Evolutionary conservation across 1,284 basidiomycete genomes (phyloP).

Genomic region (Irpex lacteus): DNA sequence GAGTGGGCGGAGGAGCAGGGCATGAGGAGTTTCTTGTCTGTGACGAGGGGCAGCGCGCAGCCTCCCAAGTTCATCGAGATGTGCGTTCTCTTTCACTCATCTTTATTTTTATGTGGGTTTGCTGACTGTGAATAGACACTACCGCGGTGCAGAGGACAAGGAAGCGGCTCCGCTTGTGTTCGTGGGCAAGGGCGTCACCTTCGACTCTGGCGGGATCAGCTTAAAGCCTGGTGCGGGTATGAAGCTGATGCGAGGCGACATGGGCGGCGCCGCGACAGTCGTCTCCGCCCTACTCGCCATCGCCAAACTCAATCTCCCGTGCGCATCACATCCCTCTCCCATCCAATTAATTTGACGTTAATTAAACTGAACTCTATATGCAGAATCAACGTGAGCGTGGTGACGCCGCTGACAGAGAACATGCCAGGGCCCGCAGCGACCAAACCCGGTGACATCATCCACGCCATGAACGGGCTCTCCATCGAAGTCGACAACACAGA

Average conservation of each 20-base stretch:
- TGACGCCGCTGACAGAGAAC: slow-evolving; percentile 84
- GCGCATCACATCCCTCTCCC: slow-evolving; percentile 29
- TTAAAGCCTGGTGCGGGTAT: slow-evolving; percentile 76
- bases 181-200: slow-evolving; percentile 89
- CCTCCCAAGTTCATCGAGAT: slow-evolving; percentile 89
- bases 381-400: slow-evolving; percentile 74
- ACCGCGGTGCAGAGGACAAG: slow-evolving; percentile 66
- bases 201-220: slow-evolving; percentile 88
- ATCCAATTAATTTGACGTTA: neutral
- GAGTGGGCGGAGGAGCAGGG: slow-evolving; percentile 80
- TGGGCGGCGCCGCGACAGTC: slow-evolving; percentile 86
- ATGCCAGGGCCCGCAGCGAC: slow-evolving; percentile 83
- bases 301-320: slow-evolving; percentile 79
- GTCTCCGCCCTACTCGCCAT: slow-evolving; percentile 74
- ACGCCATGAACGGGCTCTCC: slow-evolving; percentile 87
- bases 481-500: slow-evolving; percentile 91
- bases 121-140: slow-evolving; percentile 66
- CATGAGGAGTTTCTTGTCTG: slow-evolving; percentile 88
- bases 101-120: too few species aligned
- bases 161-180: slow-evolving; percentile 68
- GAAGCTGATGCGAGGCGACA: slow-evolving; percentile 82
- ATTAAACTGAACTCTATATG: neutral
- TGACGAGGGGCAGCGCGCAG: slow-evolving; percentile 79
- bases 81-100: slow-evolving; percentile 39
- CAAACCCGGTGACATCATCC: slow-evolving; percentile 84